These are phyloP conservation scores for Kwoniella dejecticola DNA, from an alignment of 768 basidiomycete species.

Conservation along the genomic window DNA sequence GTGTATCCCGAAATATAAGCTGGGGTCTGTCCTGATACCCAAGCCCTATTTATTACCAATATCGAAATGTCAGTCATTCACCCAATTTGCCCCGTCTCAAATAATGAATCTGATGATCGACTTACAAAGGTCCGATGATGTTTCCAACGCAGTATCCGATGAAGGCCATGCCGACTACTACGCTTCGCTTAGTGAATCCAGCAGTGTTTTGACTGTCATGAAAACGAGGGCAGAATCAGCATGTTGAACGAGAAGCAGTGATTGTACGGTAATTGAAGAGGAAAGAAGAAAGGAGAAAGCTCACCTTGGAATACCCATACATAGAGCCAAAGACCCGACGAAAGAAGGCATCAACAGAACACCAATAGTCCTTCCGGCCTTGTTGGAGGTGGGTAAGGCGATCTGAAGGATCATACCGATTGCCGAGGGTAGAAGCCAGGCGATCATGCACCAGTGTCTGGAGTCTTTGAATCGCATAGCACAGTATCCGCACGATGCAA, in stretches of 20 bases:
- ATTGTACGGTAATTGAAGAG: no score
- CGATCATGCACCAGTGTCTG: conserved; percentile 9
- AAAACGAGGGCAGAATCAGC: background rate
- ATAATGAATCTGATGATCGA: no score
- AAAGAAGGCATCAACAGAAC: conserved; percentile 15
- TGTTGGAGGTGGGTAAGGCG: conserved; percentile 3
- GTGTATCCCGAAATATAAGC: conserved; percentile 8
- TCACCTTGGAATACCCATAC: conserved; percentile 13
- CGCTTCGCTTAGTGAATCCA: conserved; percentile 9
- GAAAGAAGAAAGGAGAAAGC: no score
- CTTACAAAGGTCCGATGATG: conserved; percentile 10
- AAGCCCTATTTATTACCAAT: background rate
- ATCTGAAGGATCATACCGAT: conserved; percentile 17
- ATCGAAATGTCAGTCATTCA: background rate
- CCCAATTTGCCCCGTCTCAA: no score
- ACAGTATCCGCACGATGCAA: conserved; percentile 10
- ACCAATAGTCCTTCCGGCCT: conserved; percentile 11
- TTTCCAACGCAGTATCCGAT: conserved; percentile 12
- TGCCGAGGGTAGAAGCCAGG: conserved; percentile 5
- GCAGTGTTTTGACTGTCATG: conserved; percentile 5
- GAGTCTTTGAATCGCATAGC: conserved; percentile 13
- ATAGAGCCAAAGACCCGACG: conserved; percentile 11
- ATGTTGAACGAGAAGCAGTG: no score
- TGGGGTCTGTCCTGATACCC: conserved; percentile 11
- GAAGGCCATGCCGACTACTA: conserved; percentile 9